Evolutionary conservation across 805 yeast species (phyloP), one percentile per base, ranked within the genome.

Genomic region (Saccharomycopsis javanensis): DNA sequence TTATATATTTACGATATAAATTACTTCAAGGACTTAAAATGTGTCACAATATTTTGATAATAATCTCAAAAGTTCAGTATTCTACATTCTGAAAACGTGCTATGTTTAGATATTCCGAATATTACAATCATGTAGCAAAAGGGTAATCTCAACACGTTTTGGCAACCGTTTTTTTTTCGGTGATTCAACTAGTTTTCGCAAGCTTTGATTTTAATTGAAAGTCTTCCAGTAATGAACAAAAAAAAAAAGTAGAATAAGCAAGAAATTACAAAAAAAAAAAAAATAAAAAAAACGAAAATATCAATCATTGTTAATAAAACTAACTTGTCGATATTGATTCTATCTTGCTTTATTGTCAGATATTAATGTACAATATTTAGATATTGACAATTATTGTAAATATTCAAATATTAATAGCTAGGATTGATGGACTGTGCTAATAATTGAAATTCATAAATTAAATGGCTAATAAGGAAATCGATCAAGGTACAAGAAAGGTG

Each of bases 401-500:
- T 31, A 31, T 31, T 31, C 35, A 31, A 31, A 31, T 31, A 31
- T 31, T 8, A 15, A 31, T 31, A 31, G 35, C 35, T 7, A 31
- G 11, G 13, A 4, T 7, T 11, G 13, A 11, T 7, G 35, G 13
- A 4, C 13, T 11, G 11, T 30, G 5, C 10, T 11, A 31, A 11
- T 31, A 31, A 31, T 11, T 4, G 13, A 31, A 31, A 15, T 11
- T 11, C 10, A 31, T 10, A 31, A 4, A 16, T 23, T 7, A 42
- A 25, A 42, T 42, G 48, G 15, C 28, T 20, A 42, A 42, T 13
- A 50, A 31, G 38, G 54, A 51, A 15, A 33, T 51, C 27, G 60
- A 60, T 16, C 67, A 63, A 53, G 68, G 70, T 27, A 71, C 71
- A 33, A 75, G 75, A 64, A 80, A 75, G 61, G 92, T 92, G 11